These are phyloP conservation scores for Limnomonas spitsbergensis DNA, from an alignment of 139 green algal species.

Conservation along the genomic window DNA sequence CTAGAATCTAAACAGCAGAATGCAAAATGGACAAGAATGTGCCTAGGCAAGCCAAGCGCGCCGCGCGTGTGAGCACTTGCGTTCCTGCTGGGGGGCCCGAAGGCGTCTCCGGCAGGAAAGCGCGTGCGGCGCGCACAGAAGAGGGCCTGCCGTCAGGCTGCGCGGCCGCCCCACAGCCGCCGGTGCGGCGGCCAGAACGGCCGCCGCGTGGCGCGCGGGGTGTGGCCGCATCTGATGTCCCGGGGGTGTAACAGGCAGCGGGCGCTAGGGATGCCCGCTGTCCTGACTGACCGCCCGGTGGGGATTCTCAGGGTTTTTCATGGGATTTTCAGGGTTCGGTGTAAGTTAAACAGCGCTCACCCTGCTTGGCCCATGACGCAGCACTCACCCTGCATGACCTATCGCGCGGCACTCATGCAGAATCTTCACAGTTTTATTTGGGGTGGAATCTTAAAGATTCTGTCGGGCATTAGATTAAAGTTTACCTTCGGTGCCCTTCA, in stretches of 20 bases:
- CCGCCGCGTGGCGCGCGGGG: neutral
- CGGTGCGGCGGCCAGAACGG: neutral
- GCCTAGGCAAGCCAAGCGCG: too few relatives aligned
- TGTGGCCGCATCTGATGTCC: conserved; percentile 24
- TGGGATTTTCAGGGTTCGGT: neutral
- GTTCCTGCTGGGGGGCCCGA: too few relatives aligned
- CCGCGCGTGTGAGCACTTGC: too few relatives aligned
- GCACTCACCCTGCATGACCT: neutral
- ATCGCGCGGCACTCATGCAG: neutral
- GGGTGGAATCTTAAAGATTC: too few relatives aligned
- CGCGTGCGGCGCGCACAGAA: too few relatives aligned
- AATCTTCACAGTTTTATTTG: neutral
- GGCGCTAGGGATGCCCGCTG: conserved; percentile 13
- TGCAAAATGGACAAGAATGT: too few relatives aligned
- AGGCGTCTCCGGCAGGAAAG: too few relatives aligned
- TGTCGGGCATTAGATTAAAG: too few relatives aligned
- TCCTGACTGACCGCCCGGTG: conserved; percentile 42
- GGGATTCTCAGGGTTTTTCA: neutral
- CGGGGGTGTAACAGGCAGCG: conserved; percentile 44
- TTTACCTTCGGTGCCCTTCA: too few relatives aligned
- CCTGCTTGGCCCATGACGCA: neutral
- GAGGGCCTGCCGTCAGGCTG: neutral
- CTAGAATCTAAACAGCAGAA: too few relatives aligned
- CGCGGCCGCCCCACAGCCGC: neutral
- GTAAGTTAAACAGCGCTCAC: neutral